phyloP scores from a whole-genome alignment of 495 filamentous ascomycete species.

The Penicillium paradoxum region DNA sequence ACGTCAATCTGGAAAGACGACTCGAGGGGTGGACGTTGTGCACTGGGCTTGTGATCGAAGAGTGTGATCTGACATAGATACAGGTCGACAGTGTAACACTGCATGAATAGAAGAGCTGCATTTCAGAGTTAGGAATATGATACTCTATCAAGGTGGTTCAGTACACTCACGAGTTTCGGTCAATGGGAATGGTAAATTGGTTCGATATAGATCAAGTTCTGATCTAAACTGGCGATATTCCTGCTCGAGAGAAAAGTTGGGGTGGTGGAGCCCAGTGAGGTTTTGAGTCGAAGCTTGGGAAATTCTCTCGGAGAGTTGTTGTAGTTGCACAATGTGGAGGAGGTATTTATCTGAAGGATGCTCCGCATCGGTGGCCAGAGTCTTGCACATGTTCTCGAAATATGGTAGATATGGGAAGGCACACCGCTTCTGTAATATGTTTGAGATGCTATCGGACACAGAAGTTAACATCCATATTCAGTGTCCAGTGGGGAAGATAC shows the following conservation, averaged over 20 bases:
- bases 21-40: neutral
- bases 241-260: neutral
- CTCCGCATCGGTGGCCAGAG: slow-evolving; percentile 7
- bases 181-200: neutral
- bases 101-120: slow-evolving; percentile 1
- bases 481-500: neutral
- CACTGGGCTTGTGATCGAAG: neutral
- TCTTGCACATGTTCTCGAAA: slow-evolving; percentile 12
- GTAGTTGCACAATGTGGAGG: slow-evolving; percentile 16
- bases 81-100: slow-evolving; percentile 2
- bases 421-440: slow-evolving; percentile 16
- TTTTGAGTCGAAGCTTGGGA: slow-evolving; percentile 1
- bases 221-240: neutral
- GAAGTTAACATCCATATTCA: neutral
- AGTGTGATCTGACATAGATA: slow-evolving; percentile 7
- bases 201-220: neutral
- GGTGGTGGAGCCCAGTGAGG: neutral
- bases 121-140: neutral
- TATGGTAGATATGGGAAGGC: slow-evolving; percentile 9
- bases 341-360: slow-evolving; percentile 13
- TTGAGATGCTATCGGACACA: slow-evolving; percentile 6
- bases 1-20: slow-evolving; percentile 6
- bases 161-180: neutral
- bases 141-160: neutral
- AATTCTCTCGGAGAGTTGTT: slow-evolving; percentile 17